These are phyloP conservation scores for Diaporthe citri DNA, from an alignment of 2,329 filamentous ascomycete genomes.

Conservation along the genomic window DNA sequence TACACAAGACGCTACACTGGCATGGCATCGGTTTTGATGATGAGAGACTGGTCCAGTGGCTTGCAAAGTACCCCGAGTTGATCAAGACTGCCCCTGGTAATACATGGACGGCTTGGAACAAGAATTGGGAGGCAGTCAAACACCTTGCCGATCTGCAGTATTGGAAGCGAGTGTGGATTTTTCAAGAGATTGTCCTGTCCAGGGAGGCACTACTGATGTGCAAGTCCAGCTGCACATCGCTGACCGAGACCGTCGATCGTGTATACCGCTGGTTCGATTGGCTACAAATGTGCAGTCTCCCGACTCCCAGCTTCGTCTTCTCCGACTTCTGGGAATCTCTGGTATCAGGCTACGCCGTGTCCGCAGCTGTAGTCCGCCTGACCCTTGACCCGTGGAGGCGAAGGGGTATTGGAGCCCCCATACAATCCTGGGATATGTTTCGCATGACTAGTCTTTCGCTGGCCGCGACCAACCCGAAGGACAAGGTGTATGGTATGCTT, in stretches of 20 bases:
- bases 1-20: too few relatives aligned
- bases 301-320: neutral
- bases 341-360: neutral
- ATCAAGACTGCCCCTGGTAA: neutral
- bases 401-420: neutral
- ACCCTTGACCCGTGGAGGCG: neutral
- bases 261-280: neutral
- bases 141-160: neutral
- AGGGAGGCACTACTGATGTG: neutral
- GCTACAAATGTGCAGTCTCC: neutral
- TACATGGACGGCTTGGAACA: neutral
- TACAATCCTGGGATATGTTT: neutral
- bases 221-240: neutral
- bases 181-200: conserved; percentile 3
- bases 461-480: conserved; percentile 2
- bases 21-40: neutral
- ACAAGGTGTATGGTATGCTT: conserved; percentile 1
- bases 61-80: neutral
- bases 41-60: neutral
- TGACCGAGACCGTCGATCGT: neutral
- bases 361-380: neutral
- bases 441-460: neutral
- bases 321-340: neutral
- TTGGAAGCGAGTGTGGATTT: conserved; percentile 10
- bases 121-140: neutral